Percentiles rank a stretch among this genome's conserved stretches.
phyloP scores from a whole-genome alignment of 768 basidiomycete genomes.

The Calocybe cyanea region DNA sequence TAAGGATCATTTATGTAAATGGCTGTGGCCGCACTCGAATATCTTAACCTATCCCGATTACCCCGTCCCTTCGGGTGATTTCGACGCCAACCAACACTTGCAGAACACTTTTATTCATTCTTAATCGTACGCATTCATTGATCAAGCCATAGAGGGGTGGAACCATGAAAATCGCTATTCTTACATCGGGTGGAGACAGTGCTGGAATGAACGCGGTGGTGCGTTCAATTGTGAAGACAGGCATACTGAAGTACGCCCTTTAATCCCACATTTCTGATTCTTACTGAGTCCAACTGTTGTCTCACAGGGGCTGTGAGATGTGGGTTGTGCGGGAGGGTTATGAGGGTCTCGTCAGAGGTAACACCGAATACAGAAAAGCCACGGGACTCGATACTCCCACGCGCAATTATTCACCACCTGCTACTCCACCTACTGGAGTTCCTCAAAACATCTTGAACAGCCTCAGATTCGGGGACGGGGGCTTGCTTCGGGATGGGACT shows the following conservation, averaged over 20 bases:
- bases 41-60: no score
- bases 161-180: conserved; percentile 89
- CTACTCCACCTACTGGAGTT: conserved; percentile 7
- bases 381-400: conserved; percentile 14
- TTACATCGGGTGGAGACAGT: conserved; percentile 96
- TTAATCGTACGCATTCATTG: no score
- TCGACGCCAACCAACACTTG: no score
- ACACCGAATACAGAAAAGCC: conserved; percentile 36
- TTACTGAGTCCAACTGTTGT: conserved; percentile 1
- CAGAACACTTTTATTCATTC: no score
- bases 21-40: no score
- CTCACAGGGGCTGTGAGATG: conserved; percentile 83
- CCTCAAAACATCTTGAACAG: conserved; percentile 52
- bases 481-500: conserved; percentile 75
- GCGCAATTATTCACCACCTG: conserved; percentile 5
- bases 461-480: conserved; percentile 80
- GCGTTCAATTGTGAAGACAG: conserved; percentile 88
- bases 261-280: neutral
- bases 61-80: no score
- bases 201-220: conserved; percentile 98
- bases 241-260: conserved; percentile 74
- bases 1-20: no score
- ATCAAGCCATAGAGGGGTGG: conserved; percentile 7
- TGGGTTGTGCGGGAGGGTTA: conserved; percentile 98
- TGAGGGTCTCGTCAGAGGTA: conserved; percentile 96